Evolutionary conservation across 345 rosid genomes (phyloP).

Genomic region (Geranium brycei): DNA sequence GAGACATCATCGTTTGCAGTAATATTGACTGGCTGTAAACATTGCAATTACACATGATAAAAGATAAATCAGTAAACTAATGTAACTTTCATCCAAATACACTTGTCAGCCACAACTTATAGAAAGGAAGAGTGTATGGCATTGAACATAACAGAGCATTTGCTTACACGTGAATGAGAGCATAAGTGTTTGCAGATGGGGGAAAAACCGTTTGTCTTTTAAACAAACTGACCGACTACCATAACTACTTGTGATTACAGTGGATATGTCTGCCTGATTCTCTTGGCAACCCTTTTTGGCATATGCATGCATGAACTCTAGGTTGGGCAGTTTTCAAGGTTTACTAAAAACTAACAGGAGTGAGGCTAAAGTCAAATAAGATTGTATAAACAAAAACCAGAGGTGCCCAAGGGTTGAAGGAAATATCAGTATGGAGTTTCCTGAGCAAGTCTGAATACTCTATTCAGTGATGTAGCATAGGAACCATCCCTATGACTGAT

Average conservation of each 20-base stretch:
- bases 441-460: neutral
- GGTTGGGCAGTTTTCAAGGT: neutral
- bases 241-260: neutral
- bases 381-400: neutral
- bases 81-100: neutral
- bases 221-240: neutral
- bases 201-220: too few relatives aligned
- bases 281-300: neutral
- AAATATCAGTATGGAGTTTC: neutral
- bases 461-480: neutral
- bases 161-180: neutral
- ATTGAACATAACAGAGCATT: neutral
- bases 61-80: neutral
- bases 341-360: neutral
- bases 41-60: neutral
- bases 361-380: neutral
- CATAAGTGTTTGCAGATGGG: neutral
- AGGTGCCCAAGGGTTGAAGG: neutral
- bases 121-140: neutral
- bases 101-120: neutral
- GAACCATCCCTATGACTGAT: neutral
- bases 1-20: neutral
- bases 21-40: neutral
- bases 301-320: neutral
- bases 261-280: neutral